Base-by-base conservation (phyloP, 2,329 filamentous ascomycete species). In the Furcasterigmium sp. region DNA sequence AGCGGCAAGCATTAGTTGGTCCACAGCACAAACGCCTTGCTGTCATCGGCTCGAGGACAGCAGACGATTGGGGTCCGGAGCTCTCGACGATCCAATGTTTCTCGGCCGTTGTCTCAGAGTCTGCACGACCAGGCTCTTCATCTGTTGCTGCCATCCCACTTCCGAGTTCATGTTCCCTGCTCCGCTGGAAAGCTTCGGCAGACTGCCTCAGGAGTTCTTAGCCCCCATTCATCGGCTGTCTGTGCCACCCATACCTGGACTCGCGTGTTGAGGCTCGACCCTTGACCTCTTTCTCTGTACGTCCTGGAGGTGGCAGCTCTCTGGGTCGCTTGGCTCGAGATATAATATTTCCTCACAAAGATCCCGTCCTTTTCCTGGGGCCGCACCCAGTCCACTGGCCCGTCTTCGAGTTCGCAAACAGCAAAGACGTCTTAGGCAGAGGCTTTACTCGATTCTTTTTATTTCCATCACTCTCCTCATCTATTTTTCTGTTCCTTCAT, bases 91-190 rank as follows among this genome's bases (percentile, higher is more conserved):
- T 54, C 53, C 55, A 61, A 59, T 59, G 57, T 56, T 53, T 53
- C 56, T 61, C 55, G 58, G 56, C 59, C 58, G 57, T 59, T 68
- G 66, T 68, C 67, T 70, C 64, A 66, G 62, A 53, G 54, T 61
- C 61, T 69, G 65, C 67, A 53, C 67, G 54, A 69, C 65, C 56
- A 49, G 51, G 55, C 53, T 26, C 49, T 48, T 49, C 30, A 5
- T 17, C 17, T 17, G 15, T 34, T 17, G 13, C 30, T 34, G 44
- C 43, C 44, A 39, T 43, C 41, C 39, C 44, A 44, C 48, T 51
- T 50, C 48, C 52, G 52, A 46, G n/a, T 46, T 52, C 47, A 50
- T 53, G 56, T 52, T 56, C 43, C 30, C 43, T 43, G 46, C 46
- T n/a, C 41, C 37, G 32, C 41, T 37, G 32, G 21, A 20, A 37